Percentiles rank a stretch among this genome's conserved stretches.
Evolutionary conservation across 2,329 filamentous ascomycete species (phyloP).

Genomic region (Curvularia lunata): DNA sequence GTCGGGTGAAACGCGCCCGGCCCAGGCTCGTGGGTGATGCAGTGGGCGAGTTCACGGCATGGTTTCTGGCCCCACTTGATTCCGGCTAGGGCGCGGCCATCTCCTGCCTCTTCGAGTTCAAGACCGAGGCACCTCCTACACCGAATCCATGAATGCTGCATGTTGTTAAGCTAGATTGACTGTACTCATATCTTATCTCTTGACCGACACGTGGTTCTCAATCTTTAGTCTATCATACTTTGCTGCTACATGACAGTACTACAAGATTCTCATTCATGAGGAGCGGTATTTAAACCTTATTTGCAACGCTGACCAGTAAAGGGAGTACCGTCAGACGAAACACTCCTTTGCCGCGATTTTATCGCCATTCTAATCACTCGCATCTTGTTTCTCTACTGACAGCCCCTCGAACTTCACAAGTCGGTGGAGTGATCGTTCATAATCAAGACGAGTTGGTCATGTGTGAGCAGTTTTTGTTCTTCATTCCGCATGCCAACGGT

Average conservation of each 20-base stretch:
- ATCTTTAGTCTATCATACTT: no score
- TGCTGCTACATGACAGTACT: no score
- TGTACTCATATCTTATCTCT: no score
- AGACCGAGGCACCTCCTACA: not conserved
- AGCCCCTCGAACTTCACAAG: not conserved
- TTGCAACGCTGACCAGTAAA: not conserved
- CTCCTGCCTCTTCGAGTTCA: not conserved
- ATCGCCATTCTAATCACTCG: not conserved
- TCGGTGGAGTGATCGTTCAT: no score
- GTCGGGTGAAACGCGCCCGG: slow-evolving; percentile 2
- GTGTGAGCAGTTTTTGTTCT: not conserved
- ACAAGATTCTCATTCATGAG: no score
- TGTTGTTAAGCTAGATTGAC: no score
- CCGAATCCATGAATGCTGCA: no score
- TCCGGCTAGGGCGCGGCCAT: not conserved
- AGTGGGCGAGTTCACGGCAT: not conserved
- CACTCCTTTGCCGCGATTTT: not conserved
- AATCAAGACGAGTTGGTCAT: no score
- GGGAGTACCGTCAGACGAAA: not conserved
- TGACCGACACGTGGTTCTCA: no score
- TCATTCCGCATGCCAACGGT: not conserved
- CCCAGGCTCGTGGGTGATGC: not conserved
- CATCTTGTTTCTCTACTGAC: not conserved
- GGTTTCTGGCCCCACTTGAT: not conserved
- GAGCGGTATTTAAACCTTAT: no score